A percentile compares a stretch with the other conserved stretches of the same genome.
phyloP scores from a whole-genome alignment of 2,329 filamentous ascomycete species.

The Xylariomycetidae sp. region DNA sequence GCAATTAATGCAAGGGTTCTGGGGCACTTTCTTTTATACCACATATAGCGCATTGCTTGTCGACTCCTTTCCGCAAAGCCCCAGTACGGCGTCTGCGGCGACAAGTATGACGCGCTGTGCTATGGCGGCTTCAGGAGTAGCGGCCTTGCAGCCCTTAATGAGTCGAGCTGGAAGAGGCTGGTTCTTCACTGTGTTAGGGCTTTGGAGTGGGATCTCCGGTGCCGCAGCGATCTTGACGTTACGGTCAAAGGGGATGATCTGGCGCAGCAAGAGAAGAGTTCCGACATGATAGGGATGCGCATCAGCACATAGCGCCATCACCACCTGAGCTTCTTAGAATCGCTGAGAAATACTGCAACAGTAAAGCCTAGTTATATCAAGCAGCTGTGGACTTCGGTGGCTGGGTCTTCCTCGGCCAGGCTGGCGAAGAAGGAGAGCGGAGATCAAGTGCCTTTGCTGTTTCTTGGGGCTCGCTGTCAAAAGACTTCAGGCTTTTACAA shows the following conservation, averaged over 20 bases:
- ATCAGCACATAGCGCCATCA: no score
- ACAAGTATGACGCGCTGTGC: not conserved
- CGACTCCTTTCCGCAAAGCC: slow-evolving; percentile 1
- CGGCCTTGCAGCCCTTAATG: not conserved
- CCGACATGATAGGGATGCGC: no score
- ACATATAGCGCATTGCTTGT: slow-evolving; percentile 2
- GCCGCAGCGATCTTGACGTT: not conserved
- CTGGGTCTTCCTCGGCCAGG: no score
- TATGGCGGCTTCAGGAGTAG: slow-evolving; percentile 1
- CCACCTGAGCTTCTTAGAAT: no score
- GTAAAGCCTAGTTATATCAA: no score
- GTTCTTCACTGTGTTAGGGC: slow-evolving; percentile 2
- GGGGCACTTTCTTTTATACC: slow-evolving; percentile 2
- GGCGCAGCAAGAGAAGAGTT: not conserved
- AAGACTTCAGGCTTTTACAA: no score
- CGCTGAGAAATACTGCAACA: no score
- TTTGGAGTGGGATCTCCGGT: not conserved
- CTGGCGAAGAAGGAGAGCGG: no score
- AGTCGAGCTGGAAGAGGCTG: not conserved
- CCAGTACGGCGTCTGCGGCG: not conserved
- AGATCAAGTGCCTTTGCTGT: no score
- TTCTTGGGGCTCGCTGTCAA: no score
- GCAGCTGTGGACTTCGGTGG: no score
- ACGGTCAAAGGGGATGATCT: not conserved
- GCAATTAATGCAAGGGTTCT: slow-evolving; percentile 1